These are phyloP conservation scores for Xanthoceras sorbifolium DNA, from an alignment of 345 rosid genomes.

Conservation along the genomic window DNA sequence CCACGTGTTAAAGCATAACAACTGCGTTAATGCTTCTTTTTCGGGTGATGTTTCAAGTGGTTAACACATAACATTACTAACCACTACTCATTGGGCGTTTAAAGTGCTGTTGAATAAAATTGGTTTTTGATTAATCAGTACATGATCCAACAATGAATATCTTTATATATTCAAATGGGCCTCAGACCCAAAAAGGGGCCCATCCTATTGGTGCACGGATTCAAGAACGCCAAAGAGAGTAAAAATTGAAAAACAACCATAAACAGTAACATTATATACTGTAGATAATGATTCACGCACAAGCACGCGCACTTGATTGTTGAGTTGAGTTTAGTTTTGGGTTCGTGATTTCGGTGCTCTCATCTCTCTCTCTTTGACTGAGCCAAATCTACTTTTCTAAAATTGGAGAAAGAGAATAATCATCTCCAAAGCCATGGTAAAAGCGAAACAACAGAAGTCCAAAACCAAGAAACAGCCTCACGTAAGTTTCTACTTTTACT, in stretches of 20 bases:
- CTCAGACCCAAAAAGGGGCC: background rate
- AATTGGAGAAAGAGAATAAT: background rate
- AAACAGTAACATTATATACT: no score
- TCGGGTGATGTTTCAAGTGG: background rate
- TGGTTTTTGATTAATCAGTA: no score
- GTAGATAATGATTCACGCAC: background rate
- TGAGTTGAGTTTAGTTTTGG: background rate
- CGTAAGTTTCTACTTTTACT: constrained; percentile 37
- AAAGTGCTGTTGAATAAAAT: no score
- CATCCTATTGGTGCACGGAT: no score
- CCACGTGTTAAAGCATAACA: background rate
- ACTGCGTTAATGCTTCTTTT: background rate
- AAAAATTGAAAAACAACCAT: no score
- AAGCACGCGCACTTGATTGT: background rate
- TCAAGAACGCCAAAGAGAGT: background rate
- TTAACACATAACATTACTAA: constrained; percentile 8
- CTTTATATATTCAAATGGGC: background rate
- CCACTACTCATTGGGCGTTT: background rate
- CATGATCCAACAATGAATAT: background rate
- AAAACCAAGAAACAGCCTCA: constrained; percentile 60
- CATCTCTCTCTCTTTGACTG: background rate
- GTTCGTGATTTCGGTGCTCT: background rate
- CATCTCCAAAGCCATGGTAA: constrained; percentile 57
- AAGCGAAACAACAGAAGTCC: constrained; percentile 67
- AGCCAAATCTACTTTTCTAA: background rate